phyloP scores from a whole-genome alignment of 2,329 filamentous ascomycete genomes.

The Ceratocystis ficicola region DNA sequence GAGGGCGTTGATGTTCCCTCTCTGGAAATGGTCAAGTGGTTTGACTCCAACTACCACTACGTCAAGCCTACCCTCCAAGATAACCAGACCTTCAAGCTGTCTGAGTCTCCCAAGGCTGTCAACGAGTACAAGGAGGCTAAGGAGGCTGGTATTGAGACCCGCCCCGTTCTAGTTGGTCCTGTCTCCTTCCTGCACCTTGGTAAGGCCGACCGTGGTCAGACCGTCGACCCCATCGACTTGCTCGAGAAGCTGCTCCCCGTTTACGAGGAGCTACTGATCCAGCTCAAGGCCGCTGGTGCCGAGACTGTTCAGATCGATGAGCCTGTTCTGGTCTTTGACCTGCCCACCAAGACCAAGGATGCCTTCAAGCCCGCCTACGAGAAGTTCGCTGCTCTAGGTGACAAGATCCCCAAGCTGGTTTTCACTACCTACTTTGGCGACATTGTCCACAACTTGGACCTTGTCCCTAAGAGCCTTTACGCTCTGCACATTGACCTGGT shows the following conservation, averaged over 20 bases:
- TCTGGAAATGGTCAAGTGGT: conserved; percentile 99
- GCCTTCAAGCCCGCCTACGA: conserved; percentile 98
- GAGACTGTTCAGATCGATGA: conserved; percentile 98
- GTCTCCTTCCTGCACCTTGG: conserved; percentile 96
- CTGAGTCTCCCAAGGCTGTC: conserved; percentile 81
- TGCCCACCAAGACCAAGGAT: conserved; percentile 78
- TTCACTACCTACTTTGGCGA: conserved; percentile 98
- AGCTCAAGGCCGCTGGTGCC: conserved; percentile 93
- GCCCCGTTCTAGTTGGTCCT: conserved; percentile 87
- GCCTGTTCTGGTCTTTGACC: conserved; percentile 90
- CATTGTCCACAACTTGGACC: conserved; percentile 96
- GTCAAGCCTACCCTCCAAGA: conserved; percentile 98
- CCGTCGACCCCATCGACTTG: conserved; percentile 83
- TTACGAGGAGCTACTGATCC: conserved; percentile 81
- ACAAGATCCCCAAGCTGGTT: conserved; percentile 73
- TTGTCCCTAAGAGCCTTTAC: conserved; percentile 66
- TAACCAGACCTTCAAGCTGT: conserved; percentile 90
- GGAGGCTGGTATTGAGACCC: conserved; percentile 84
- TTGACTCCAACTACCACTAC: conserved; percentile 99
- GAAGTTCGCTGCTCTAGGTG: conserved; percentile 65
- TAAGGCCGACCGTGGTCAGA: conserved; percentile 94
- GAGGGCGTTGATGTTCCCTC: conserved; percentile 81
- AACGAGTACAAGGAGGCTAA: conserved; percentile 93
- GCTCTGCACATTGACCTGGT: conserved; percentile 92
- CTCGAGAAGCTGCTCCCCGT: conserved; percentile 87